These are phyloP conservation scores for Phytophthora gonapodyides DNA, from an alignment of 352 stramenopile species.

Conservation along the genomic window DNA sequence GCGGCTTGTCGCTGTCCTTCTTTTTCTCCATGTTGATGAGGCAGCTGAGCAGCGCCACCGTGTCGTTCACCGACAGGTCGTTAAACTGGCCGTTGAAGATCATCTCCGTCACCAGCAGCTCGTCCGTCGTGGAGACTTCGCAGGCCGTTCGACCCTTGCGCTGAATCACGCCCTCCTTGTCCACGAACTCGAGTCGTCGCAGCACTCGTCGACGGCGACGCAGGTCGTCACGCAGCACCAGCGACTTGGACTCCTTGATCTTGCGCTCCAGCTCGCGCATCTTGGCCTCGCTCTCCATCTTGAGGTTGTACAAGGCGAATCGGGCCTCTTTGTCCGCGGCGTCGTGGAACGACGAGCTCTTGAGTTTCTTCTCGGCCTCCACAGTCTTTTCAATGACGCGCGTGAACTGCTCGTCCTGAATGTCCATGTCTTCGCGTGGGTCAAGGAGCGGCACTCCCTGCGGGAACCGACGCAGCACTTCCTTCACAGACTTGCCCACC, in stretches of 20 bases:
- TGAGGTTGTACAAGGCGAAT: constrained; percentile 91
- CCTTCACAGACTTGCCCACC: constrained; percentile 80
- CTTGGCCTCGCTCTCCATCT: constrained; percentile 92
- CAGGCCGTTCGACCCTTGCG: constrained; percentile 99
- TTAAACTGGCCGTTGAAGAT: constrained; percentile 99
- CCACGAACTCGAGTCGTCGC: constrained; percentile 96
- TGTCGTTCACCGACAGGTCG: constrained; percentile 97
- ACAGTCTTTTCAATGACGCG: constrained; percentile 87
- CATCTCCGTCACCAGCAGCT: constrained; percentile 98
- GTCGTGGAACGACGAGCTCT: constrained; percentile 65
- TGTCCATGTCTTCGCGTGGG: constrained; percentile 95
- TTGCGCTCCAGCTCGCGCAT: constrained; percentile 94
- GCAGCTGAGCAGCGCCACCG: constrained; percentile 95
- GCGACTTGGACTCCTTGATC: constrained; percentile 94
- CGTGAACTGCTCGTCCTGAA: constrained; percentile 91
- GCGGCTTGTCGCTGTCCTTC: constrained; percentile 87
- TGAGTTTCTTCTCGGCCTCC: constrained; percentile 77
- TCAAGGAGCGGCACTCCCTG: constrained; percentile 92
- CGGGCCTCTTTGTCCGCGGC: constrained; percentile 77
- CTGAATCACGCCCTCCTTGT: constrained; percentile 96
- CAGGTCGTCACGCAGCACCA: constrained; percentile 96
- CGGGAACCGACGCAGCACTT: constrained; percentile 76
- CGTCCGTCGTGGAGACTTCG: constrained; percentile 98
- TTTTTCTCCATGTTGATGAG: constrained; percentile 96
- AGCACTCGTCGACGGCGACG: constrained; percentile 97